Percentiles rank a stretch among this genome's conserved stretches.
phyloP scores from a whole-genome alignment of 805 yeast species.

The Ogataea glucozyma region DNA sequence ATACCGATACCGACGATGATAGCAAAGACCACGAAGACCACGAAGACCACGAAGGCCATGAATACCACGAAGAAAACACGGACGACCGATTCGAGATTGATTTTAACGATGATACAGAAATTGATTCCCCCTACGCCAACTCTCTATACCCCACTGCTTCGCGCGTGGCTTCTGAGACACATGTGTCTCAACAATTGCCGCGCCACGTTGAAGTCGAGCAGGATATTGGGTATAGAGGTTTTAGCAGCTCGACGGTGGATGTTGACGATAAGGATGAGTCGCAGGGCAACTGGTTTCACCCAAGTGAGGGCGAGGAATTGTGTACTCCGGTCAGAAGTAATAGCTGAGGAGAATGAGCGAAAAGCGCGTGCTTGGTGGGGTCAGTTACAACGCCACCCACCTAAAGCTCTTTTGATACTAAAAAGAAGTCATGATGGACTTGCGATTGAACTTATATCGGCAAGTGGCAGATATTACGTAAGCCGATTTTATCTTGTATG shows the following conservation, averaged over 20 bases:
- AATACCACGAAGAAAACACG: slow-evolving; percentile 1
- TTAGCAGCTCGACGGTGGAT: slow-evolving; percentile 45
- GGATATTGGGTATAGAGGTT: not conserved
- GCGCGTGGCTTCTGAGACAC: not conserved
- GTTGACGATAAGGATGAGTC: slow-evolving; percentile 53
- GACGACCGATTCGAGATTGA: slow-evolving; percentile 35
- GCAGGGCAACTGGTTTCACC: slow-evolving; percentile 52
- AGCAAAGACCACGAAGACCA: slow-evolving; percentile 14
- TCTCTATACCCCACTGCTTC: slow-evolving; percentile 1
- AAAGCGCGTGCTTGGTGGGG: too few relatives aligned
- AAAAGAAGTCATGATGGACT: too few relatives aligned
- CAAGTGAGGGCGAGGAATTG: slow-evolving; percentile 43
- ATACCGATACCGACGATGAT: slow-evolving; percentile 11
- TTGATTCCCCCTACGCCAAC: not conserved
- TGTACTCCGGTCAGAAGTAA: slow-evolving; percentile 22
- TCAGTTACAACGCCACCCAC: too few relatives aligned
- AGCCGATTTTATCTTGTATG: too few relatives aligned
- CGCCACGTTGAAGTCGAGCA: not conserved
- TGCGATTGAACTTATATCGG: too few relatives aligned
- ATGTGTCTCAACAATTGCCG: not conserved
- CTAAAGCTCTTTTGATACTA: too few relatives aligned
- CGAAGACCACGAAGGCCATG: slow-evolving; percentile 15
- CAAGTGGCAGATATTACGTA: too few relatives aligned
- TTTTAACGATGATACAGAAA: slow-evolving; percentile 29
- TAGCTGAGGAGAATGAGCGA: too few relatives aligned